phyloP scores from a whole-genome alignment of 495 filamentous ascomycete genomes.

The Hamigera avellanea region DNA sequence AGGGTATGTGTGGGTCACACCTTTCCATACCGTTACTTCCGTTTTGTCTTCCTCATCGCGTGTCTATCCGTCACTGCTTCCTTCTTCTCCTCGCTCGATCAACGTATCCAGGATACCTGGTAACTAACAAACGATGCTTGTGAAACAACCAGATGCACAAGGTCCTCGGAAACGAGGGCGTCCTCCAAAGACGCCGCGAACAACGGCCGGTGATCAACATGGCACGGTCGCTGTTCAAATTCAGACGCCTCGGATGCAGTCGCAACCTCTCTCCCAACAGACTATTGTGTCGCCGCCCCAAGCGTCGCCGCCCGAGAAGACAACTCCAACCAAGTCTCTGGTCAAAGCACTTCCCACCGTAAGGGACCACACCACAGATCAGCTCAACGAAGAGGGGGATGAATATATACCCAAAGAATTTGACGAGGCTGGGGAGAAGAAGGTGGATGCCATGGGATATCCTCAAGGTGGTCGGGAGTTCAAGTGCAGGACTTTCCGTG shows the following conservation, averaged over 20 bases:
- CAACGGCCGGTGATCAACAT: constrained; percentile 37
- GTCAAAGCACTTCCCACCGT: constrained; percentile 95
- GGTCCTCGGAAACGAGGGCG: constrained; percentile 79
- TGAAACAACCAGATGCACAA: constrained; percentile 46
- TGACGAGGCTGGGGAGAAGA: constrained; percentile 85
- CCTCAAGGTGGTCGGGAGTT: constrained; percentile 77
- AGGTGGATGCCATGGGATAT: constrained; percentile 76
- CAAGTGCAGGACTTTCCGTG: constrained; percentile 84
- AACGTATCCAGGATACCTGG: neutral
- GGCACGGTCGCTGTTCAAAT: constrained; percentile 39
- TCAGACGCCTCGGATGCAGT: constrained; percentile 73
- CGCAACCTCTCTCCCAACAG: constrained; percentile 52
- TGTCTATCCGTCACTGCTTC: neutral
- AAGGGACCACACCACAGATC: constrained; percentile 93
- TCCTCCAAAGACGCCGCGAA: constrained; percentile 60
- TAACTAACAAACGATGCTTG: constrained; percentile 4
- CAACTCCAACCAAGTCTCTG: constrained; percentile 77
- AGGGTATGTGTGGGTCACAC: constrained; percentile 55
- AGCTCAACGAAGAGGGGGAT: constrained; percentile 82
- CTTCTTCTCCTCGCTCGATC: neutral
- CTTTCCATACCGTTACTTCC: neutral
- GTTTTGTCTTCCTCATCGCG: constrained; percentile 4
- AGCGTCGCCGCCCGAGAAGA: constrained; percentile 66
- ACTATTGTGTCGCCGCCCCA: constrained; percentile 48
- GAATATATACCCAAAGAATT: constrained; percentile 93